Percentiles rank a stretch among this genome's conserved stretches.
phyloP scores from a whole-genome alignment of 2,329 filamentous ascomycete species.

The Metarhizium album region DNA sequence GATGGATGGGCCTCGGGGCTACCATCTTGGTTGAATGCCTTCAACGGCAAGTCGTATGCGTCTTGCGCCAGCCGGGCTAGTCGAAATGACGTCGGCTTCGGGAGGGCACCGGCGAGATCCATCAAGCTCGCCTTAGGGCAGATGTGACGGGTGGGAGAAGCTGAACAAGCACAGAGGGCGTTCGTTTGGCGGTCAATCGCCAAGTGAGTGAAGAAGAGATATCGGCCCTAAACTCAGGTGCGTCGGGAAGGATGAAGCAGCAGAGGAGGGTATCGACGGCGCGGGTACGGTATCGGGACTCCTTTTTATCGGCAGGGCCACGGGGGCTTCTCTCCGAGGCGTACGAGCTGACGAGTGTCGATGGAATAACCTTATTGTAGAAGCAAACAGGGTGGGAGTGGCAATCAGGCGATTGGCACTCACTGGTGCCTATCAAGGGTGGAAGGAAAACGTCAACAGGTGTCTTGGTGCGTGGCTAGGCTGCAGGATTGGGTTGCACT shows the following conservation, averaged over 20 bases:
- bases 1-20: constrained; percentile 49
- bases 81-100: constrained; percentile 35
- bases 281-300: neutral
- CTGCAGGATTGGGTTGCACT: neutral
- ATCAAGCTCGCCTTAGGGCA: constrained; percentile 12
- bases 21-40: constrained; percentile 25
- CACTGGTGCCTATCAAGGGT: neutral
- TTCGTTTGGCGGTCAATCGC: neutral
- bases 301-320: neutral
- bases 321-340: neutral
- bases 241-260: neutral
- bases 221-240: neutral
- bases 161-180: too few relatives aligned
- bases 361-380: constrained; percentile 10
- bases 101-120: constrained; percentile 26
- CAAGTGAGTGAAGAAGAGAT: neutral
- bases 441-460: neutral
- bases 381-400: constrained; percentile 2
- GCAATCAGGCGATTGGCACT: neutral
- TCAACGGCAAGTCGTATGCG: constrained; percentile 31
- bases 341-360: neutral
- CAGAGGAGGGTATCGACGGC: neutral
- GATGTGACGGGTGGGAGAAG: neutral
- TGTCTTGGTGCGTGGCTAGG: constrained; percentile 4
- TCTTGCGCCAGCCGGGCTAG: constrained; percentile 26